Evolutionary conservation across 768 basidiomycete species (phyloP).

Genomic region (Pulveroboletus sp.): DNA sequence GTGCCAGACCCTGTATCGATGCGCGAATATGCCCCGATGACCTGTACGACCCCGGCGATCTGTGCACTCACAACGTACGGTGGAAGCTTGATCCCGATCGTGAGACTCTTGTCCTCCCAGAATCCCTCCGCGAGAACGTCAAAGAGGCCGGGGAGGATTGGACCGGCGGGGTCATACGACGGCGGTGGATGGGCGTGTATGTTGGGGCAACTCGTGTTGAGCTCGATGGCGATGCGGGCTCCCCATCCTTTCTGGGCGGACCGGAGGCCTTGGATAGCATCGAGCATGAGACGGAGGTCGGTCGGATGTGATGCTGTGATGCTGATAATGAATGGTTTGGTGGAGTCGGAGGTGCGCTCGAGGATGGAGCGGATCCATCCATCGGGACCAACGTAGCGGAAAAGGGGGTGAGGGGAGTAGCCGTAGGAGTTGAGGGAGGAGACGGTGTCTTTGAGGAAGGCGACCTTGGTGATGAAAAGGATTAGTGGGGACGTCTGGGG

Average conservation of each 20-base stretch:
- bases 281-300: slow-evolving; percentile 52
- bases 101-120: slow-evolving; percentile 47
- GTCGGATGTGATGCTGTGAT: slow-evolving; percentile 58
- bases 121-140: slow-evolving; percentile 47
- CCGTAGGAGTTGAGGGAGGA: slow-evolving; percentile 85
- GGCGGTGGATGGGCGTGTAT: slow-evolving; percentile 57
- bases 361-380: slow-evolving; percentile 52
- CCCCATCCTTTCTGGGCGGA: slow-evolving; percentile 26
- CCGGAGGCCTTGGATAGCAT: slow-evolving; percentile 59
- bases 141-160: slow-evolving; percentile 47
- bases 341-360: slow-evolving; percentile 27
- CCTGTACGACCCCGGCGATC: slow-evolving; percentile 49
- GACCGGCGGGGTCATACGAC: slow-evolving; percentile 51
- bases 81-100: slow-evolving; percentile 74
- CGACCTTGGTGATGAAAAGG: slow-evolving; percentile 50
- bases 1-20: slow-evolving; percentile 5
- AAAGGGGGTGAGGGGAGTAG: slow-evolving; percentile 75
- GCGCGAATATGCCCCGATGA: slow-evolving; percentile 39
- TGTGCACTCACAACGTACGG: slow-evolving; percentile 65
- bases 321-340: slow-evolving; percentile 75
- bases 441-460: slow-evolving; percentile 44
- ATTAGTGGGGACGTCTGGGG: slow-evolving; percentile 1
- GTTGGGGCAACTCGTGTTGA: slow-evolving; percentile 86
- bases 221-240: slow-evolving; percentile 61
- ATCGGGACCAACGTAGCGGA: slow-evolving; percentile 45